Conservation (phyloP, 768 basidiomycete genomes). For the Leccinum uliginosum region DNA sequence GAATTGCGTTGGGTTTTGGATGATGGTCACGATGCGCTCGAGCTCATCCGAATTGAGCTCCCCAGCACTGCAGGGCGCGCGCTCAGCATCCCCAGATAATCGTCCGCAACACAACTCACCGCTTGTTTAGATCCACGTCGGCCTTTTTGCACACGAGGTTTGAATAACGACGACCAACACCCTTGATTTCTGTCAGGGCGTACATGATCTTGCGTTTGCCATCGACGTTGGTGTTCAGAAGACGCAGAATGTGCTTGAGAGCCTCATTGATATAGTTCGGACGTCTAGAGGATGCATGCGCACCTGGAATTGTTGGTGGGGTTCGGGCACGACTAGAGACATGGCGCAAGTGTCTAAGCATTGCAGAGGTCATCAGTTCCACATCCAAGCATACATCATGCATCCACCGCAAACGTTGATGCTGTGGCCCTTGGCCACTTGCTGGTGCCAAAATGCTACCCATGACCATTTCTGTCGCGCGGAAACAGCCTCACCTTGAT, state of each 20-base stretch:
- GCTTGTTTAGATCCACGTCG: slow-evolving; percentile 97
- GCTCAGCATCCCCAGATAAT: slow-evolving; percentile 5
- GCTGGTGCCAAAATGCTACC: background rate
- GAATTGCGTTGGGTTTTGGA: slow-evolving; percentile 99
- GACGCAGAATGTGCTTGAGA: slow-evolving; percentile 93
- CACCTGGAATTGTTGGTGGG: slow-evolving; percentile 95
- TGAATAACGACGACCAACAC: slow-evolving; percentile 97
- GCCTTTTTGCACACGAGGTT: slow-evolving; percentile 99
- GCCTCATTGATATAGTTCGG: slow-evolving; percentile 1
- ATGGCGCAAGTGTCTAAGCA: slow-evolving; percentile 40
- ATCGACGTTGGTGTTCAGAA: slow-evolving; percentile 99
- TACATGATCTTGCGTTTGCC: slow-evolving; percentile 99
- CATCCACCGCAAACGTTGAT: slow-evolving; percentile 20
- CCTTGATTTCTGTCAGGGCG: slow-evolving; percentile 99
- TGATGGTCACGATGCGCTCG: slow-evolving; percentile 97
- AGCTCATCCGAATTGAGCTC: slow-evolving; percentile 99
- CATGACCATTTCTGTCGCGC: background rate
- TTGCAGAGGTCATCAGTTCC: slow-evolving; percentile 11
- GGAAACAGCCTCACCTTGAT: slow-evolving; percentile 25
- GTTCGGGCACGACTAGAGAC: slow-evolving; percentile 96
- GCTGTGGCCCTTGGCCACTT: background rate
- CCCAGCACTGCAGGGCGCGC: slow-evolving; percentile 65
- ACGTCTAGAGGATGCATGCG: slow-evolving; percentile 11
- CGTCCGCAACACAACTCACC: slow-evolving; percentile 50
- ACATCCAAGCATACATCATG: slow-evolving; percentile 3